These are phyloP conservation scores for Microglena sp. DNA, from an alignment of 139 green algal genomes.

Conservation along the genomic window DNA sequence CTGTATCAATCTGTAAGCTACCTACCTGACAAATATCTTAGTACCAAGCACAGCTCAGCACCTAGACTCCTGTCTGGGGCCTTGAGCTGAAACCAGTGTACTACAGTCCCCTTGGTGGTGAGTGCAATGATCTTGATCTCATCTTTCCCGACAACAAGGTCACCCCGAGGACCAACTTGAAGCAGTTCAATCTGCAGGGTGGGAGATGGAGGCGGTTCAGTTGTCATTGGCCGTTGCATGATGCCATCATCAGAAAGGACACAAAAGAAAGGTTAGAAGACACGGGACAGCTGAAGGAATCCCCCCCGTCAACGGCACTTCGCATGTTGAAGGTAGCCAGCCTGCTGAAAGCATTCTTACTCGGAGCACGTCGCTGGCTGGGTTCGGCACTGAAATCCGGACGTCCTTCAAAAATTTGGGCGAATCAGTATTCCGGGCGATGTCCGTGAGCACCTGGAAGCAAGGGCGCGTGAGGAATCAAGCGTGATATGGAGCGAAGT, in stretches of 20 bases:
- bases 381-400: constrained; percentile 11
- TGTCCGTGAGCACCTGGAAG: constrained; percentile 25
- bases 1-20: neutral
- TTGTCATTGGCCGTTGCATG: neutral
- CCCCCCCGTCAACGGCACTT: too few species aligned
- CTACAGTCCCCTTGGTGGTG: constrained; percentile 22
- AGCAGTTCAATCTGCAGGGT: constrained; percentile 27
- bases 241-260: neutral
- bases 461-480: neutral
- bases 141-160: constrained; percentile 27
- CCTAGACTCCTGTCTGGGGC: constrained; percentile 10
- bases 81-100: constrained; percentile 27
- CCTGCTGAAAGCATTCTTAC: constrained; percentile 3
- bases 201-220: neutral
- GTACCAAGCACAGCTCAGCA: constrained; percentile 29
- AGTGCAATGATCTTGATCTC: constrained; percentile 18
- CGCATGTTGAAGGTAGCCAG: neutral
- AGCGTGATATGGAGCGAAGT: neutral
- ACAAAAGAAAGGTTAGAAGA: neutral
- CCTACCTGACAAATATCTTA: constrained; percentile 32
- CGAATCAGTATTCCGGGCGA: constrained; percentile 3
- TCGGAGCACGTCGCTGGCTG: constrained; percentile 13
- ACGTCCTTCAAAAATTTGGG: constrained; percentile 33
- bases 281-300: too few species aligned
- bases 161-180: constrained; percentile 17